Conservation (phyloP, 768 basidiomycete species). For the Trametes maxima region DNA sequence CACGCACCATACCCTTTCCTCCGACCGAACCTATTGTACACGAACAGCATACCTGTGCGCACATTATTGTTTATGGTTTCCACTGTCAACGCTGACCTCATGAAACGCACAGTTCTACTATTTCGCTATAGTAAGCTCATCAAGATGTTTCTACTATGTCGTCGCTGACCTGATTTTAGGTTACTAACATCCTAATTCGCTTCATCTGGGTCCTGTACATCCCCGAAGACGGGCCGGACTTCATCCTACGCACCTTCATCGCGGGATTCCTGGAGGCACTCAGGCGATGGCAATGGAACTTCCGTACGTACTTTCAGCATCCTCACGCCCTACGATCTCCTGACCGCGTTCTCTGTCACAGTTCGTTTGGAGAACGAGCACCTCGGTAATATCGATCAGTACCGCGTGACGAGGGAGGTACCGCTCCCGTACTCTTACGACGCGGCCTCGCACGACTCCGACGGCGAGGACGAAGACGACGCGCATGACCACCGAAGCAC, state of each 20-base stretch:
- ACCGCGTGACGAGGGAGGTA: constrained; percentile 83
- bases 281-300: constrained; percentile 89
- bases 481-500: constrained; percentile 25
- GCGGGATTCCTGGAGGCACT: constrained; percentile 74
- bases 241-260: constrained; percentile 65
- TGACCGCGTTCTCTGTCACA: constrained; percentile 31
- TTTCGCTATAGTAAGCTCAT: constrained; percentile 63
- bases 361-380: constrained; percentile 91
- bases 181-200: constrained; percentile 72
- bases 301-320: constrained; percentile 56
- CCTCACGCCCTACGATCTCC: background rate
- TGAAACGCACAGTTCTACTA: constrained; percentile 62
- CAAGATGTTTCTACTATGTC: background rate
- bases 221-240: constrained; percentile 49
- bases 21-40: constrained; percentile 75
- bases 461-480: constrained; percentile 49
- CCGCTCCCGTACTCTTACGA: constrained; percentile 78
- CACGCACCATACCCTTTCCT: constrained; percentile 61
- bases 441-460: constrained; percentile 41
- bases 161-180: constrained; percentile 38
- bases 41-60: constrained; percentile 56
- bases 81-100: background rate
- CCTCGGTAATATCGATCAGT: constrained; percentile 90
- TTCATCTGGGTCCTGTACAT: constrained; percentile 87
- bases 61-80: background rate